Percentiles rank a stretch among this genome's conserved stretches.
Conservation (phyloP, 2,329 filamentous ascomycete genomes). For the Botrytis fragariae region DNA sequence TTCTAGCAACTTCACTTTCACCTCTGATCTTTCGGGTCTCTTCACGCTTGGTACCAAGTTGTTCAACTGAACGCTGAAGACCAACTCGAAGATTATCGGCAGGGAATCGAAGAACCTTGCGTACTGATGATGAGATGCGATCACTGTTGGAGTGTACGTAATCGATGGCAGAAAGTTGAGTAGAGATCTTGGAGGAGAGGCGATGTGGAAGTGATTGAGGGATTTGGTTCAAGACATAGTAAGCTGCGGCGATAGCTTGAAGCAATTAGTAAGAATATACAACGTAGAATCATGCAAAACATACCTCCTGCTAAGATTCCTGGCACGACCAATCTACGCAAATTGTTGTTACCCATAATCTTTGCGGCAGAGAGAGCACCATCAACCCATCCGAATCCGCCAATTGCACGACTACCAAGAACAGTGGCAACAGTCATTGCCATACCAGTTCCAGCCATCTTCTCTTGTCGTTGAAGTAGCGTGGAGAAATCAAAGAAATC, state of each 20-base stretch:
- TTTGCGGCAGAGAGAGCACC: conserved; percentile 79
- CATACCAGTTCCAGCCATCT: conserved; percentile 90
- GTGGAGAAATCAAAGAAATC: conserved; percentile 91
- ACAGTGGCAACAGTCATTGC: conserved; percentile 88
- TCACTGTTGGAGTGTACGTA: conserved; percentile 87
- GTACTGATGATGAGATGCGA: conserved; percentile 81
- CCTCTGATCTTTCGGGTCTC: conserved; percentile 77
- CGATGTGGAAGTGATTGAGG: conserved; percentile 85
- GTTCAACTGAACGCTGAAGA: conserved; percentile 81
- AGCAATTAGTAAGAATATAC: conserved; percentile 36
- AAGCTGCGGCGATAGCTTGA: conserved; percentile 68
- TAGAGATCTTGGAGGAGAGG: conserved; percentile 78
- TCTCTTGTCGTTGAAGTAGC: conserved; percentile 87
- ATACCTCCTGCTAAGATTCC: conserved; percentile 75
- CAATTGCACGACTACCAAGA: conserved; percentile 75
- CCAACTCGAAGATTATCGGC: conserved; percentile 82
- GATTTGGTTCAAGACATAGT: conserved; percentile 82
- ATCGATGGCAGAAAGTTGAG: conserved; percentile 77
- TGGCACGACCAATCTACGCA: conserved; percentile 77
- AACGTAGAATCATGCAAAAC: conserved; percentile 40
- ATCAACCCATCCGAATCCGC: conserved; percentile 85
- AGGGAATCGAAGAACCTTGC: conserved; percentile 83
- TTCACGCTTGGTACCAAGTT: conserved; percentile 73
- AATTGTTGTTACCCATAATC: conserved; percentile 75
- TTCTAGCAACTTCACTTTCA: conserved; percentile 82